Evolutionary conservation across 2,329 filamentous ascomycete species (phyloP), one percentile per base, ranked within the genome.

Genomic region (Sporothrix brunneoviolacea): DNA sequence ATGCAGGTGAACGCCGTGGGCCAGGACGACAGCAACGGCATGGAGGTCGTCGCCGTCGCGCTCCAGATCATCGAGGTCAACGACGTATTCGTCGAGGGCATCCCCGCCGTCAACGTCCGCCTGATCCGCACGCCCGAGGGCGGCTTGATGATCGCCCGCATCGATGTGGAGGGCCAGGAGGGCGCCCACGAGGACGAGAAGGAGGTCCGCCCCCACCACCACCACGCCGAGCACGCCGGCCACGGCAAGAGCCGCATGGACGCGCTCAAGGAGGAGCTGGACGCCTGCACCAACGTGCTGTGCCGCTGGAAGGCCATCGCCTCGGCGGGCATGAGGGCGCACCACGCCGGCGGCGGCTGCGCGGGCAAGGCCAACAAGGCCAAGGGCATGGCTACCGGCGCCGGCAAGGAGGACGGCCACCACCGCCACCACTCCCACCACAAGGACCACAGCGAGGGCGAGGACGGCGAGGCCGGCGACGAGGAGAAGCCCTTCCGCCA

Each of bases 41-140:
- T 82, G 38, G 70, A 76, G 52, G 63, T 83, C 3, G 63, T 83
- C 47, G 64, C 69, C 33, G 60, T 85, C 51, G 71, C 77, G 55
- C 65, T 86, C 33, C 71, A 79, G 56, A 74, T 86, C 54, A 72
- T 82, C 53, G 75, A 82, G 61, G 75, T 86, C 22, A 79, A 77
- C 51, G 65, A 72, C 48, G 67, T 70, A 38, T 79, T 81, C 52
- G 64, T 84, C 49, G 67, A 77, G 39, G 71, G 67, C 21, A 69
- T 83, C 21, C 74, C 77, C 33, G 68, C 68, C 24, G 71, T 88
- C 51, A 74, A 77, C 40, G 69, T 87, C 40, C 77, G 76, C 58
- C 68, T 88, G 16, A 70, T 88, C 62, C 77, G 82, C 69, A 79
- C 76, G 1, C 70, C 73, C 4, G 66, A 66, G 15, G 74, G 74